Percentiles rank a stretch among this genome's conserved stretches.
Evolutionary conservation across 306 rosid genomes (phyloP).

Genomic region (Inga leiocalycina): DNA sequence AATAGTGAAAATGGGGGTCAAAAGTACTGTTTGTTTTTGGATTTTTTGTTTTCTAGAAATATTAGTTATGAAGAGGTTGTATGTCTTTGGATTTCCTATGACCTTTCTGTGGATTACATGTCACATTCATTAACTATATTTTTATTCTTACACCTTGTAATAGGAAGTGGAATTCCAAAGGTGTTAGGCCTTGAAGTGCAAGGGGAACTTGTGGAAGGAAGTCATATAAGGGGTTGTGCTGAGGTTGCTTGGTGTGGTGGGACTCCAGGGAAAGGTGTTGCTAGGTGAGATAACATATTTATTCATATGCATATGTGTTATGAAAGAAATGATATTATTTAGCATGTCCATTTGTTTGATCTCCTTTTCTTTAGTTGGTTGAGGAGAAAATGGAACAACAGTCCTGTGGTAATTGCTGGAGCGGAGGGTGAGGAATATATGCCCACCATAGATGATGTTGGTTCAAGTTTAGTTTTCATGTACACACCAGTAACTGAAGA

Average conservation of each 20-base stretch:
- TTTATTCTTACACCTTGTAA: conserved; percentile 25
- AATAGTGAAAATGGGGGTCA: not conserved
- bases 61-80: not conserved
- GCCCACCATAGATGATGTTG: conserved; percentile 79
- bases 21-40: not conserved
- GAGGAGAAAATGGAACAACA: conserved; percentile 96
- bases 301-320: not conserved
- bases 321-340: conserved; percentile 25
- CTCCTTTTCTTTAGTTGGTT: conserved; percentile 70
- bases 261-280: conserved; percentile 91
- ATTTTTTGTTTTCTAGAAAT: not conserved
- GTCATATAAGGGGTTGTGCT: conserved; percentile 70
- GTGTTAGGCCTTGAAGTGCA: conserved; percentile 78
- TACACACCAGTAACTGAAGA: conserved; percentile 94
- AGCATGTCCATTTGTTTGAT: conserved; percentile 26
- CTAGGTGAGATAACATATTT: conserved; percentile 63
- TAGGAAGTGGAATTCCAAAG: conserved; percentile 89
- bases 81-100: not conserved
- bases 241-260: conserved; percentile 98
- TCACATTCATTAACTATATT: conserved; percentile 17
- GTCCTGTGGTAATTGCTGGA: conserved; percentile 89
- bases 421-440: conserved; percentile 90
- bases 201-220: conserved; percentile 92
- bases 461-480: conserved; percentile 97
- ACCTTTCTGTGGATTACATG: not conserved